Evolutionary conservation across 441 rosid genomes (phyloP).

Genomic region (Populus trichocarpa): DNA sequence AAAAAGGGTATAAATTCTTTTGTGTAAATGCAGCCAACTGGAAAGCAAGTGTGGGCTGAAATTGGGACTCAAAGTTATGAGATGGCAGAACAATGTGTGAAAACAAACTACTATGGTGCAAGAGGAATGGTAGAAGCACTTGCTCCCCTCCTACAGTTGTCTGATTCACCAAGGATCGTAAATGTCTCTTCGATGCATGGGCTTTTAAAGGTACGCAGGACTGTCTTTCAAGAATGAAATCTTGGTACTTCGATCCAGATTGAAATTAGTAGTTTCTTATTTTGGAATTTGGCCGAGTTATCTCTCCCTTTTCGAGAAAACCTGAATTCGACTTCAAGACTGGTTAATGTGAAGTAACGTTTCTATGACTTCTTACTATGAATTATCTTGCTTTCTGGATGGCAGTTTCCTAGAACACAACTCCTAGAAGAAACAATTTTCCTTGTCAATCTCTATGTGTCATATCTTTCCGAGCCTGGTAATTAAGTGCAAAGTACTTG

Average conservation of each 20-base stretch:
- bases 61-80: conserved; percentile 22
- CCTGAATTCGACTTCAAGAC: not conserved
- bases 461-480: no score
- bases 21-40: conserved; percentile 21
- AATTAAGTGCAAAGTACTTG: no score
- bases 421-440: not conserved
- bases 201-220: conserved; percentile 38
- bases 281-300: not conserved
- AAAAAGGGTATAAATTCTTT: not conserved
- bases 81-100: conserved; percentile 38
- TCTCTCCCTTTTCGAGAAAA: not conserved
- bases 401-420: not conserved
- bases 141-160: conserved; percentile 45
- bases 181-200: conserved; percentile 44
- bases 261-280: not conserved
- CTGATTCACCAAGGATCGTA: conserved; percentile 49
- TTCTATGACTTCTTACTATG: not conserved
- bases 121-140: conserved; percentile 48
- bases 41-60: conserved; percentile 26
- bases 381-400: not conserved
- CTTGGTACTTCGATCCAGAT: not conserved
- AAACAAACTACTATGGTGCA: conserved; percentile 52
- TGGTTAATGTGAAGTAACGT: not conserved
- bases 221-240: not conserved
- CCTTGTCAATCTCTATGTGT: not conserved